Evolutionary conservation across 1,284 basidiomycete genomes (phyloP).

Genomic region (Mrakiaceae sp.): DNA sequence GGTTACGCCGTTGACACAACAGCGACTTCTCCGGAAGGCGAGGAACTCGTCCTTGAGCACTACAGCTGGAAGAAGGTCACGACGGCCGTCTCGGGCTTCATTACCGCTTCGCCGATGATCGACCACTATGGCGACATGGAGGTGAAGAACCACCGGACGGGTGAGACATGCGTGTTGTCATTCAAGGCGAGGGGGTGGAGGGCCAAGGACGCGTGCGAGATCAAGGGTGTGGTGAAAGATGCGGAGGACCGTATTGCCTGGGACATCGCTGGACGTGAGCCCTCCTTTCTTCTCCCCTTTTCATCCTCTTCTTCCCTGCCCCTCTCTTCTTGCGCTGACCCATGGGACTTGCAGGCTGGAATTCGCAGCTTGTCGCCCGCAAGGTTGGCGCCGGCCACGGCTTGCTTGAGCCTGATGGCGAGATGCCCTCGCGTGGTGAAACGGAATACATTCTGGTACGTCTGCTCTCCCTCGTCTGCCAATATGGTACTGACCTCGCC

Average conservation of each 20-base stretch:
- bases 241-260: conserved; percentile 55
- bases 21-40: too few relatives aligned
- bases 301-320: not conserved
- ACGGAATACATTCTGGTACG: conserved; percentile 30
- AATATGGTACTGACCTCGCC: not conserved
- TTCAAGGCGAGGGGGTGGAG: conserved; percentile 96
- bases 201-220: conserved; percentile 82
- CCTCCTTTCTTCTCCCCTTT: not conserved
- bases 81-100: conserved; percentile 85
- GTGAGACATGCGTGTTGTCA: conserved; percentile 77
- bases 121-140: conserved; percentile 66
- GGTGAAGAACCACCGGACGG: conserved; percentile 84
- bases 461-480: not conserved
- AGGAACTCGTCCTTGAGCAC: conserved; percentile 30
- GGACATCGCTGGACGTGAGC: conserved; percentile 71
- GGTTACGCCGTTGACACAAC: conserved; percentile 30
- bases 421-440: conserved; percentile 21
- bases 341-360: conserved; percentile 51
- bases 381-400: conserved; percentile 53
- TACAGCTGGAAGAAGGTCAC: conserved; percentile 86
- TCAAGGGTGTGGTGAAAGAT: conserved; percentile 72
- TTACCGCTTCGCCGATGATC: conserved; percentile 83
- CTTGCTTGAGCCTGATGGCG: conserved; percentile 60
- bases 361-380: conserved; percentile 82
- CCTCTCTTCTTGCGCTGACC: not conserved